Evolutionary conservation across 331 rosid species (phyloP).

Genomic region (Quercus tomentella): DNA sequence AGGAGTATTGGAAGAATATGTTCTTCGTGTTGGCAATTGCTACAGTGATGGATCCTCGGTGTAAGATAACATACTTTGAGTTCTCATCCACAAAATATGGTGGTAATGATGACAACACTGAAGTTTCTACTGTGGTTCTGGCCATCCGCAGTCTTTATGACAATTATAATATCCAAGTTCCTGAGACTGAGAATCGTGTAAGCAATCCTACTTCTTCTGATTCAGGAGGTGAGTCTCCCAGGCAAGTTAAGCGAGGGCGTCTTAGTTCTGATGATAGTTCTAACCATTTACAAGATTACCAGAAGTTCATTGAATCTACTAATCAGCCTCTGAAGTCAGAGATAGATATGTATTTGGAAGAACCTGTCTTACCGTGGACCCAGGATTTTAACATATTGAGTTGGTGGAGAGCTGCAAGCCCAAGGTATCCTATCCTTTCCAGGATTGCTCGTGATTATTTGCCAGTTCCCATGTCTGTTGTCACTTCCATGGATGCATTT

Average conservation of each 20-base stretch:
- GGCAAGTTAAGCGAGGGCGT: no score
- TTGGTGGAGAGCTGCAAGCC: slow-evolving; percentile 8
- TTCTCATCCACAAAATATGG: neutral
- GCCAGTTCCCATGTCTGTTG: slow-evolving; percentile 7
- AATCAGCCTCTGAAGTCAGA: slow-evolving; percentile 1
- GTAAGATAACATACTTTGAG: slow-evolving; percentile 8
- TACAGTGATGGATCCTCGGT: slow-evolving; percentile 19
- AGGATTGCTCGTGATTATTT: slow-evolving; percentile 6
- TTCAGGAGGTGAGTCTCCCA: no score
- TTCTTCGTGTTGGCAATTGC: slow-evolving; percentile 14
- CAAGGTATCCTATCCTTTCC: neutral
- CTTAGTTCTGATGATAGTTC: no score
- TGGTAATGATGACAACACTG: neutral
- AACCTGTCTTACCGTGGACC: slow-evolving; percentile 7
- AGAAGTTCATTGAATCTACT: no score
- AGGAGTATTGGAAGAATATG: slow-evolving; percentile 14
- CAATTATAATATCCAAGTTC: neutral
- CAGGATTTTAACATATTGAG: neutral
- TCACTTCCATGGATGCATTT: neutral
- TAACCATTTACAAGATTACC: no score
- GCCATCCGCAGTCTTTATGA: neutral
- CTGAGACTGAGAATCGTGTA: neutral
- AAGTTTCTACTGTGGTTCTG: neutral
- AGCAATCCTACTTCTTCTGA: no score
- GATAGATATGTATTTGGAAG: slow-evolving; percentile 12